phyloP scores from a whole-genome alignment of 169 alveolate genomes.

The Blepharisma undulans region DNA sequence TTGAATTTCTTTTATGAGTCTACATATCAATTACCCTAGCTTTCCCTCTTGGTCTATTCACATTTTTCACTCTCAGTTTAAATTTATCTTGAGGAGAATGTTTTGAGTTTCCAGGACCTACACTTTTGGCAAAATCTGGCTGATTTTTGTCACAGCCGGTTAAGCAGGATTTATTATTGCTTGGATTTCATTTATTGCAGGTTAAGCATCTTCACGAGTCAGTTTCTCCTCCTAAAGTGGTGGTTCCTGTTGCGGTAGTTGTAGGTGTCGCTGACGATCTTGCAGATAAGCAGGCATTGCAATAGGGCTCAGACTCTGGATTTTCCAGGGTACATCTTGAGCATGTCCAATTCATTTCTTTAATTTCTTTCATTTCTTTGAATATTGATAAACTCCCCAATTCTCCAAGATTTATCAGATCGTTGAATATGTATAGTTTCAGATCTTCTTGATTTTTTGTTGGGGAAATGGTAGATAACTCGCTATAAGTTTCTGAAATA shows the following conservation, averaged over 20 bases:
- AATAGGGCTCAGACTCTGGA: not conserved
- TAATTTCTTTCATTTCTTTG: not conserved
- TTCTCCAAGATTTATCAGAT: not conserved
- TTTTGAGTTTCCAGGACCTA: not conserved
- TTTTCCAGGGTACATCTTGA: not conserved
- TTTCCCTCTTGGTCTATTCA: not conserved
- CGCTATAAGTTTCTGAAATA: not conserved
- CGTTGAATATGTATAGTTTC: not conserved
- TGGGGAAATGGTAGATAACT: not conserved
- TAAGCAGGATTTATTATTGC: not conserved
- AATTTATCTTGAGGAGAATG: not conserved
- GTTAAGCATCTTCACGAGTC: not conserved
- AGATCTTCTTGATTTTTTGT: not conserved
- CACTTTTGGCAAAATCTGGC: not conserved
- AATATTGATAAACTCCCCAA: not conserved
- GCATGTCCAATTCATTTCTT: not conserved
- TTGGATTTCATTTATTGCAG: not conserved
- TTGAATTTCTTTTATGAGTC: not conserved
- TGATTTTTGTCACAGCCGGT: not conserved
- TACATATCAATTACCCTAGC: not conserved
- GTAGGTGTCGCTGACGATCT: not conserved
- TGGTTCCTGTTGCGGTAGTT: not conserved
- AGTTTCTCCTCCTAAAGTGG: not conserved
- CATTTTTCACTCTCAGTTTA: not conserved
- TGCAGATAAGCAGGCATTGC: not conserved